Percentiles rank a stretch among this genome's conserved stretches.
Evolutionary conservation across 1,284 basidiomycete genomes (phyloP).

Genomic region (Ustilago cynodontis): DNA sequence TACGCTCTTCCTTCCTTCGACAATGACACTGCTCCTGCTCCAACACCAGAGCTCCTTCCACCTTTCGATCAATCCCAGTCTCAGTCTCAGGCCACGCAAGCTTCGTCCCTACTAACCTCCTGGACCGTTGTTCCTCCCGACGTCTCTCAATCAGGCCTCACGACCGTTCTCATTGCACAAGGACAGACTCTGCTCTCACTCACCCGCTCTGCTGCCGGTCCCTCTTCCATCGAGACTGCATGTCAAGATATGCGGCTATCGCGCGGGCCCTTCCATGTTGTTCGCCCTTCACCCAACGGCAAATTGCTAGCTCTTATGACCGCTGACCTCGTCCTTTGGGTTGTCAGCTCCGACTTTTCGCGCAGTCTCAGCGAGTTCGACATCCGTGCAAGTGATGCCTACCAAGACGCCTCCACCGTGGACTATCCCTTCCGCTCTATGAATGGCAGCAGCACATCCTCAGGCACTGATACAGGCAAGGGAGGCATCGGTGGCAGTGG

Average conservation of each 20-base stretch:
- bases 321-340: slow-evolving; percentile 81
- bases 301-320: slow-evolving; percentile 89
- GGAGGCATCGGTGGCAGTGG: slow-evolving; percentile 61
- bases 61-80: slow-evolving; percentile 20
- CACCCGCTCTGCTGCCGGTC: slow-evolving; percentile 41
- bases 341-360: slow-evolving; percentile 92
- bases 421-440: slow-evolving; percentile 38
- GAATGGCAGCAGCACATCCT: not conserved
- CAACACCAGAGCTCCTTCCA: slow-evolving; percentile 34
- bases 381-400: slow-evolving; percentile 53
- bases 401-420: slow-evolving; percentile 33
- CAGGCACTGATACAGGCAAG: slow-evolving; percentile 9
- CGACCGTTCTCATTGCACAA: slow-evolving; percentile 47
- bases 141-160: slow-evolving; percentile 36
- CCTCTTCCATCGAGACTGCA: slow-evolving; percentile 45
- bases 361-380: slow-evolving; percentile 87
- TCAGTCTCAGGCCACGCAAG: not conserved
- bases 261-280: slow-evolving; percentile 86
- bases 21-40: slow-evolving; percentile 23
- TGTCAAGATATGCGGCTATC: slow-evolving; percentile 75
- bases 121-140: slow-evolving; percentile 51
- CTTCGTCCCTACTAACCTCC: slow-evolving; percentile 25
- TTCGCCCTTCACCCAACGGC: slow-evolving; percentile 91
- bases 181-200: slow-evolving; percentile 43
- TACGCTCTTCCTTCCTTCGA: slow-evolving; percentile 41